Evolutionary conservation across 2,329 filamentous ascomycete genomes (phyloP), one percentile per base, ranked within the genome.

Genomic region (Septoria linicola): DNA sequence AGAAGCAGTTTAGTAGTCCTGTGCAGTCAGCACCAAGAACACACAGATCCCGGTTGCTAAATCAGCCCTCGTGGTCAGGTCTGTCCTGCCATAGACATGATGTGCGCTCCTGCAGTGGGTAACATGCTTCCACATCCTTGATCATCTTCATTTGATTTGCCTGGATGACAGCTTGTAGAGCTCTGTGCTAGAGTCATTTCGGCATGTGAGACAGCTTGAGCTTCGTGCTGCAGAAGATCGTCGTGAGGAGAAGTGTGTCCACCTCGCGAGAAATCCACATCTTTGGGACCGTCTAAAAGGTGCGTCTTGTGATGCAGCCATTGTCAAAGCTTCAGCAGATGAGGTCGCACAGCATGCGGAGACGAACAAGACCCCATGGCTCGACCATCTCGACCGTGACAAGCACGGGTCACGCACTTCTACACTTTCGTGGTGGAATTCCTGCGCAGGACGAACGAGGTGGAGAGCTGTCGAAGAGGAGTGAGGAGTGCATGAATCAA

Each of bases 91-190:
- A n/a, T n/a, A 16, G 19, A 21, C 40, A 42, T 16, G 21, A 23
- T n/a, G 40, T 42, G 40, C 40, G 25, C 23, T 16, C 16, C 23
- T 42, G 46, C 39, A 43, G 48, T 51, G 41, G 19, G 41, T 10
- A 23, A 17, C 16, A 32, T 30, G 23, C 40, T 32, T 27, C 40
- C 23, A 40, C 41, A 46, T 41, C 23, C 19, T 42, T 8, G 36
- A 41, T 14, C 49, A 52, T 52, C 41, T 44, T 47, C 49, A 42
- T 47, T 41, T 52, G 36, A 30, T 41, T 21, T 36, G 41, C 41
- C 23, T 51, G 49, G 49, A 19, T 35, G 32, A 27, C 27, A 16
- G 40, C n/a, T 32, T 42, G 40, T 31, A 5, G 10, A 27, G 10
- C 23, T 27, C 23, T 27, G 23, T 27, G 23, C 23, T 5, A 27